Conservation (phyloP, 352 stramenopile genomes). For the Globisporangium uncinulatum region DNA sequence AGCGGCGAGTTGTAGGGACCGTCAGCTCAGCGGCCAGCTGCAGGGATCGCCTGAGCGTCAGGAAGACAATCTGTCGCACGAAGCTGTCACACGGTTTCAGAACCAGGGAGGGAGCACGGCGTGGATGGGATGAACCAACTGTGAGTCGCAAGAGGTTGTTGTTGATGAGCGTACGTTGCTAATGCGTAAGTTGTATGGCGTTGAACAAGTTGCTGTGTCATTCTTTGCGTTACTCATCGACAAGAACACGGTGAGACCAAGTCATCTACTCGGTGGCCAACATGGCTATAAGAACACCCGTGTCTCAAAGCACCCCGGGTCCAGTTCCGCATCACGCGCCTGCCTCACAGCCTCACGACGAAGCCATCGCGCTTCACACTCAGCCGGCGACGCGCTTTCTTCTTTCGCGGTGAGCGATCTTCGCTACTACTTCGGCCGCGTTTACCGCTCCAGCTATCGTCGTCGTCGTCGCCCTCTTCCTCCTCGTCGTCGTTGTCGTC, state of each 20-base stretch:
- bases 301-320: too few relatives aligned
- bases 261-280: too few relatives aligned
- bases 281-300: too few relatives aligned
- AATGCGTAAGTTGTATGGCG: too few relatives aligned
- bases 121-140: not conserved
- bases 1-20: not conserved
- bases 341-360: constrained; percentile 8
- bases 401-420: not conserved
- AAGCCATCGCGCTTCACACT: constrained; percentile 12
- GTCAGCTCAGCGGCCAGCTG: too few relatives aligned
- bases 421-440: not conserved
- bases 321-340: too few relatives aligned
- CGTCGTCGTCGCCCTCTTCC: not conserved
- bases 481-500: not conserved
- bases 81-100: not conserved
- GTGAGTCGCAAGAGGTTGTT: too few relatives aligned
- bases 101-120: not conserved
- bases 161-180: too few relatives aligned
- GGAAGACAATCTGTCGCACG: not conserved
- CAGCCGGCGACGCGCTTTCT: constrained; percentile 7
- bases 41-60: not conserved
- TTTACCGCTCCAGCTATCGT: not conserved
- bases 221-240: too few relatives aligned
- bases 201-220: too few relatives aligned
- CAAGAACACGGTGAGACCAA: too few relatives aligned